Base-by-base conservation (phyloP, 352 stramenopile species). In the Pythium aquatile region DNA sequence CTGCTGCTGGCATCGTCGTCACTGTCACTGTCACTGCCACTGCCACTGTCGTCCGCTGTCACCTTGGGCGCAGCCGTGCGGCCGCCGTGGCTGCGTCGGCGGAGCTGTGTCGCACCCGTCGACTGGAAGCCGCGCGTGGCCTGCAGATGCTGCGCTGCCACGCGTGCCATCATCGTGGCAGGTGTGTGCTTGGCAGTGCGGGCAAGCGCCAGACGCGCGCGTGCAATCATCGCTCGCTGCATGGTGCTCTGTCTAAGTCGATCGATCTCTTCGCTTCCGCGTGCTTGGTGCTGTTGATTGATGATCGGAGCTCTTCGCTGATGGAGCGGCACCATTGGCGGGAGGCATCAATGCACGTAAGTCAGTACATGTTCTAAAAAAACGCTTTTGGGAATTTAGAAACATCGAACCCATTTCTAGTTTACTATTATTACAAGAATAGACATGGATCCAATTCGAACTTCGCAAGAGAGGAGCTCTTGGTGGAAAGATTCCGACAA, bases 51-150 rank as follows among this genome's bases (percentile, higher is more conserved):
- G 29, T 40, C 30, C 10, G 3, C 26, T 13, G 49, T 28, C 11
- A 24, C 17, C 26, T 47, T 40, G 33, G 54, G 46, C 46, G 46
- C 29, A 9, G n/a, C 17, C 39, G 30, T 63, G 55, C 35, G 46
- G 29, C 60, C 53, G 48, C 65, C 28, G 16, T 66, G 55, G 30
- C 70, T 49, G 29, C 60, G 56, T 14, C 39, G n/a, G 10, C 35
- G 42, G 49, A 61, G 24, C 17, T 58, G 40, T n/a, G 52, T 24
- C 14, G 58, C 30, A 28, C 24, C 55, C 11, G 51, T 63, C 40
- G 57, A 57, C 49, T 60, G 64, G 57, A 70, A 65, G 44, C 46
- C 10, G 1, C 62, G 62, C 6, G 14, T 40, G 17, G 35, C 26
- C 44, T 26, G 24, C 29, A 56, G 24, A 6, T 52, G 46, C 46